Base-by-base conservation (phyloP, 805 yeast species). In the Lachancea quebecensis region DNA sequence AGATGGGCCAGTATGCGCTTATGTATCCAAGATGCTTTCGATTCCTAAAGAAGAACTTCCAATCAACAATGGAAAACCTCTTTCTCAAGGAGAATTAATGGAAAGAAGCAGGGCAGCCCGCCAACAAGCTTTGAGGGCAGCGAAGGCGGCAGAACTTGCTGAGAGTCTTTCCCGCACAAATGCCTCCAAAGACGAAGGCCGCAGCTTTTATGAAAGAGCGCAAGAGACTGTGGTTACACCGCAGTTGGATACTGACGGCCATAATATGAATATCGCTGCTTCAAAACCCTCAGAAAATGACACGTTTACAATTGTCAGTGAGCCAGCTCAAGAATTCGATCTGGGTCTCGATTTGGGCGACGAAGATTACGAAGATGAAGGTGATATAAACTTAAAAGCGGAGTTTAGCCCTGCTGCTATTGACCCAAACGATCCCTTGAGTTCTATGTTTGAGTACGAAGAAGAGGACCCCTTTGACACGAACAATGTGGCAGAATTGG, bases 1-100 rank as follows among this genome's bases (percentile, higher is more conserved):
- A n/a, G 56, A 69, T 1, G 85, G 90, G 1, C 81, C 86, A 0
- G 69, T 69, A 2, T 72, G 77, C 56, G 95, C 95, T 0, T 93
- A 83, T 62, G 87, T 91, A 0, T 88, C 97, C 1, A 93, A 93
- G 57, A 85, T 91, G 69, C 63, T 93, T 1, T 86, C 96, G 0
- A 74, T 93, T 16, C 95, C 96, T 1, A 82, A 80, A 45, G 76
- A 72, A 15, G 96, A 89, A 45, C 67, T 91, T 18, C 96, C 97
- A 1, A 76, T 74, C 27, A 68, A 69, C 35, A 55, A 67, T 2
- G 64, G 66, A 33, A 66, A 65, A 27, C 59, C 66, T 1, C 54
- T 74, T 39, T 64, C 79, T 0, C 71, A 70, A 4, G 82, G 78
- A 53, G 87, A 82, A 50, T 64, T 82, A 33, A 62, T 72, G 48